Evolutionary conservation across 768 basidiomycete genomes (phyloP), one percentile per base, ranked within the genome.

Genomic region (Suillus brevipes): DNA sequence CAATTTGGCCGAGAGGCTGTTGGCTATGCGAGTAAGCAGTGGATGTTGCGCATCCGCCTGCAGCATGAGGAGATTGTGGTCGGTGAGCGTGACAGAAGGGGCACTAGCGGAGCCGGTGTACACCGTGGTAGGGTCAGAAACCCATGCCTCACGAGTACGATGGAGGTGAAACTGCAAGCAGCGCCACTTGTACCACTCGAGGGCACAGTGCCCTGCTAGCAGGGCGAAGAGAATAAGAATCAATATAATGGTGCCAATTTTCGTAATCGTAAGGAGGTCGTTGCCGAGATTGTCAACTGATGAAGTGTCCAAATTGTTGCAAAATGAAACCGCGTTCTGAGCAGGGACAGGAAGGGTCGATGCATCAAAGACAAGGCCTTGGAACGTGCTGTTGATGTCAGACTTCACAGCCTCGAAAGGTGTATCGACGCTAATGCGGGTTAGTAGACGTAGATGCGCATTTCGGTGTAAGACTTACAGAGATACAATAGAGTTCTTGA

Each of bases 151-250:
- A 52, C 93, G 90, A 6, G 89, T 92, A 64, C 82, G 82, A 70
- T 84, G 83, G 64, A 95, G 78, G 70, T 92, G 88, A 4, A 68
- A 70, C 77, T 86, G 86, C 74, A 92, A 83, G 73, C 79, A 86
- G 14, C 84, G 82, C 91, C 94, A 97, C 71, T 90, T 91, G 82
- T 89, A 95, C 91, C 94, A 95, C 70, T 95, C 93, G 70, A 96
- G 79, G 4, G 88, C 74, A 67, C 87, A 90, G 75, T 95, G 86
- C 42, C 87, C 86, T 10, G 82, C 86, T 68, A 95, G 82, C 59
- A 96, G 84, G 62, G 94, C 70, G 45, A 94, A 74, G n/a, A 91
- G 87, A 43, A 90, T 76, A 50, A 88, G 74, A 62, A 93, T 82
- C 68, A 97, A 78, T 64, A 98, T 82, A 59, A 92, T 79, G 36